Conservation (phyloP, 2,329 filamentous ascomycete species). For the Talaromyces sp. region DNA sequence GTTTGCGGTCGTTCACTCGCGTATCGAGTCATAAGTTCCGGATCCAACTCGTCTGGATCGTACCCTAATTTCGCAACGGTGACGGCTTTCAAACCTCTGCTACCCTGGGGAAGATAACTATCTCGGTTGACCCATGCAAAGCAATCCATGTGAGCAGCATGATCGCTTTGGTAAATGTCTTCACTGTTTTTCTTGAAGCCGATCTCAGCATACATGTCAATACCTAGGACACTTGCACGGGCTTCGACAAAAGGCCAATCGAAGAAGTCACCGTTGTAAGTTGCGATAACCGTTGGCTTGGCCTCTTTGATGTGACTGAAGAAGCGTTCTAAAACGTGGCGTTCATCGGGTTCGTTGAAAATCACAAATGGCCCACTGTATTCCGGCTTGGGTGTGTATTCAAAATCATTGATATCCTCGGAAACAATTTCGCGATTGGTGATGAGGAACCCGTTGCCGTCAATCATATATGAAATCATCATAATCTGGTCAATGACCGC, state of each 20-base stretch:
- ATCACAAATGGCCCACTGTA: conserved; percentile 95
- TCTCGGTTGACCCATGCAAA: conserved; percentile 99
- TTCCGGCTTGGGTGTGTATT: conserved; percentile 96
- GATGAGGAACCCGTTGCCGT: conserved; percentile 94
- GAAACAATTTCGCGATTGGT: conserved; percentile 97
- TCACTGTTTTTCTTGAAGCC: conserved; percentile 93
- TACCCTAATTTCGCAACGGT: conserved; percentile 98
- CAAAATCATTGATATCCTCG: conserved; percentile 95
- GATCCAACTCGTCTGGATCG: conserved; percentile 95
- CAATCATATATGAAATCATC: conserved; percentile 99
- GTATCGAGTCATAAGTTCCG: conserved; percentile 90
- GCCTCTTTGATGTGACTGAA: conserved; percentile 95
- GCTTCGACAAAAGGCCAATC: conserved; percentile 99
- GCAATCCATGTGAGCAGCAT: conserved; percentile 98
- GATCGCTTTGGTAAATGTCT: conserved; percentile 92
- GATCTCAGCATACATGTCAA: conserved; percentile 99
- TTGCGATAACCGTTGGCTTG: conserved; percentile 91
- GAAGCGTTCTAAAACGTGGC: conserved; percentile 80
- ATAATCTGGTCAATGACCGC: conserved; percentile 93
- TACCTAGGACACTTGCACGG: conserved; percentile 85
- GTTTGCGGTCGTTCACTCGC: conserved; percentile 88
- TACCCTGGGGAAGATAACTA: conserved; percentile 94
- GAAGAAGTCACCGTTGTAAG: conserved; percentile 99
- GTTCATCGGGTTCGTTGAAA: conserved; percentile 96
- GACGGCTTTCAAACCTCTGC: conserved; percentile 93